Evolutionary conservation across 345 rosid genomes (phyloP), one percentile per base, ranked within the genome.

Genomic region (Eucalyptus marginata): DNA sequence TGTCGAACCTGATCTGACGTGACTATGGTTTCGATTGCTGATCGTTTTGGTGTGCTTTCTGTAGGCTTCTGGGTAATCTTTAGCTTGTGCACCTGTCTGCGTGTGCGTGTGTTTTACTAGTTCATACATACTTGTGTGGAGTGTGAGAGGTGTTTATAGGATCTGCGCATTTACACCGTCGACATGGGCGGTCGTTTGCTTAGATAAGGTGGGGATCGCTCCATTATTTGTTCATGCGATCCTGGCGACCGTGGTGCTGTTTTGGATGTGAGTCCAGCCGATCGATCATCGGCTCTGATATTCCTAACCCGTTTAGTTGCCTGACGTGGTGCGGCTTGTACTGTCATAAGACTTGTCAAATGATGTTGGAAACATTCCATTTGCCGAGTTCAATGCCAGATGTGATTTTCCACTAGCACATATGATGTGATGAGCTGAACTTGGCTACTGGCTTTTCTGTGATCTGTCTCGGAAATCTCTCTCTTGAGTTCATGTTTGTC

Each of bases 1-100:
- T 94, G 96, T 96, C 99, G 13, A 89, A 86, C 43, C 49, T 91
- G 96, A 94, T 91, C 93, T 97, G 47, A 76, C 7, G 47, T 44
- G 43, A 36, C 84, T 7, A 40, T 7, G 27, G 22, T 22, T 40
- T 22, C 5, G 9, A 12, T 2, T 54, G 49, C 62, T 33, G 83
- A 20, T 49, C 17, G 47, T n/a, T 66, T 15, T 10, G 49, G 83
- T 8, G 43, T 49, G 86, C 51, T 80, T 11, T 40, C 22, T 2
- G 83, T 49, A 33, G 62, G 51, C 7, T 52, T 46, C 86, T 25
- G 10, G 64, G 11, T 20, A 13, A 76, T 56, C 54, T 68, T 29
- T 56, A 17, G 66, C 8, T 66, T 27, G 36, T n/a, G 51, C n/a
- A 40, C 27, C 54, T 52, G 47, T 66, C 84, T 86, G 51, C 1